Percentiles rank a stretch among this genome's conserved stretches.
Evolutionary conservation across 2,329 filamentous ascomycete genomes (phyloP).

Genomic region (Exophiala alcalophila): DNA sequence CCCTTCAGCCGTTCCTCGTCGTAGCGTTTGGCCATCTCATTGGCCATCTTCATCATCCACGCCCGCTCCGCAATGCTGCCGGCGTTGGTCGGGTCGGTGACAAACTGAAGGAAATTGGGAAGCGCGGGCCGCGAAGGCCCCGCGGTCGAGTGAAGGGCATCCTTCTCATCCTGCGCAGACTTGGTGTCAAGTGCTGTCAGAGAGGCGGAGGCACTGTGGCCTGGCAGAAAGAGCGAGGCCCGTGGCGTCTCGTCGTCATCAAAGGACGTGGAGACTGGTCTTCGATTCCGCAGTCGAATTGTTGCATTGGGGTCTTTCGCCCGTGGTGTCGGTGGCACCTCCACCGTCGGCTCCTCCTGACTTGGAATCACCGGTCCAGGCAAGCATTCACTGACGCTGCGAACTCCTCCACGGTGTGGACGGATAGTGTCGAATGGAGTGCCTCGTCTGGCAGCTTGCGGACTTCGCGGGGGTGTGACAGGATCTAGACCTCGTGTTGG

Average conservation of each 20-base stretch:
- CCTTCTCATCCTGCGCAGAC: conserved; percentile 7
- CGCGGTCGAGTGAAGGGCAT: background rate
- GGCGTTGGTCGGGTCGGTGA: conserved; percentile 33
- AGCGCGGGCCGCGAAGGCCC: conserved; percentile 33
- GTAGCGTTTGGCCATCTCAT: conserved; percentile 79
- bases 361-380: conserved; percentile 6
- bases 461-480: conserved; percentile 52
- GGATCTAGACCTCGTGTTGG: conserved; percentile 57
- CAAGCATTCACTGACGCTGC: conserved; percentile 19
- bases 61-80: conserved; percentile 46
- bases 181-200: conserved; percentile 36
- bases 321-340: conserved; percentile 12
- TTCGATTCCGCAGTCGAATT: conserved; percentile 22
- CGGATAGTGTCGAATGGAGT: background rate
- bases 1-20: conserved; percentile 70
- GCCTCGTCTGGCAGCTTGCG: conserved; percentile 26
- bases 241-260: conserved; percentile 28
- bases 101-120: conserved; percentile 38
- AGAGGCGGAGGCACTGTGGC: conserved; percentile 12
- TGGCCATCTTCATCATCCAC: conserved; percentile 69
- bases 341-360: conserved; percentile 7
- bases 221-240: conserved; percentile 27
- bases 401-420: conserved; percentile 1
- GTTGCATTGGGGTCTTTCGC: conserved; percentile 21
- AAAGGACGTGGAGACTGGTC: conserved; percentile 10